These are phyloP conservation scores for Salix caprea DNA, from an alignment of 345 rosid species.

Conservation along the genomic window DNA sequence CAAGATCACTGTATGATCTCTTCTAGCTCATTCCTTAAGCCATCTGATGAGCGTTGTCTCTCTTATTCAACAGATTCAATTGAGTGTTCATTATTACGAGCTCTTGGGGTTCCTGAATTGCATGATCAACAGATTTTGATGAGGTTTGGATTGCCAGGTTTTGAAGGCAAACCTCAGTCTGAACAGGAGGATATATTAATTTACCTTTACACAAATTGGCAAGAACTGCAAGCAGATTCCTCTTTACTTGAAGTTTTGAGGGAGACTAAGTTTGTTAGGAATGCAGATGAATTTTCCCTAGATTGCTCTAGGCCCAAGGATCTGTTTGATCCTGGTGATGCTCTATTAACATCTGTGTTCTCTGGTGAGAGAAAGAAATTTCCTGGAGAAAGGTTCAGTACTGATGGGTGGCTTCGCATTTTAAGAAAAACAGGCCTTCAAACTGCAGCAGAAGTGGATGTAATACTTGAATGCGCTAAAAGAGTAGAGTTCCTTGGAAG, in stretches of 20 bases:
- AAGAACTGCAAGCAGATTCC: conserved; percentile 63
- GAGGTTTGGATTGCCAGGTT: conserved; percentile 79
- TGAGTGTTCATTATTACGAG: conserved; percentile 57
- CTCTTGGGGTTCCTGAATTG: conserved; percentile 81
- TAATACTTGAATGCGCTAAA: conserved; percentile 84
- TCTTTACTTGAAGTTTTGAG: conserved; percentile 66
- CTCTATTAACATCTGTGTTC: conserved; percentile 72
- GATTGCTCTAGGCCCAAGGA: conserved; percentile 69
- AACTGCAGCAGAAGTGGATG: conserved; percentile 66
- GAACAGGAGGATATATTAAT: conserved; percentile 75
- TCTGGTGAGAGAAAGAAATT: conserved; percentile 74
- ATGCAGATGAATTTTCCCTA: conserved; percentile 66
- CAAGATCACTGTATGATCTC: conserved; percentile 69
- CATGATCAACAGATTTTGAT: conserved; percentile 74
- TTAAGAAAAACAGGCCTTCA: conserved; percentile 75
- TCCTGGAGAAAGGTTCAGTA: conserved; percentile 89
- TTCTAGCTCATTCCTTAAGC: conserved; percentile 78
- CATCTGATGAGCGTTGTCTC: conserved; percentile 65
- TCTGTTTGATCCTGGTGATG: conserved; percentile 83
- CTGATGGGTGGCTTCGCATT: conserved; percentile 82
- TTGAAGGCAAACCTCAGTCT: conserved; percentile 58
- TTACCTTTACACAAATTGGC: conserved; percentile 68
- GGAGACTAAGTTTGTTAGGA: conserved; percentile 73
- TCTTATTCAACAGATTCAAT: conserved; percentile 55
- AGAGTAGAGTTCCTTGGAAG: conserved; percentile 69